These are phyloP conservation scores for Boletus mariae DNA, from an alignment of 1,284 basidiomycete species.

Conservation along the genomic window DNA sequence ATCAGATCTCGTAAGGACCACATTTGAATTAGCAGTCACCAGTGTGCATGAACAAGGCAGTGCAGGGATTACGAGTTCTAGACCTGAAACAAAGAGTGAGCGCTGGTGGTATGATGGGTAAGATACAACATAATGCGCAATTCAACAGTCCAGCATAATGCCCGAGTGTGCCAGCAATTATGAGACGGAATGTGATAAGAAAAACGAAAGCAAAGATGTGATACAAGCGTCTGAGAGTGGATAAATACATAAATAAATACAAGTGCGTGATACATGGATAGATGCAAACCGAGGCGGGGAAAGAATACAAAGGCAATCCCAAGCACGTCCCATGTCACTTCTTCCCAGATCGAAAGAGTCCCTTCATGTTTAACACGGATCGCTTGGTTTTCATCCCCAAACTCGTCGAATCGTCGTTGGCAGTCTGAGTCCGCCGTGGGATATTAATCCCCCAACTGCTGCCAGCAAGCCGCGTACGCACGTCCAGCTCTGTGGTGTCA, in stretches of 20 bases:
- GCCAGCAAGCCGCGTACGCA: background rate
- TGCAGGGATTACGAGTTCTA: no score
- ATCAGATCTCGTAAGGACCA: no score
- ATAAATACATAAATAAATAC: background rate
- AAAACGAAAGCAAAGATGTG: background rate
- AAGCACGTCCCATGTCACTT: slow-evolving; percentile 14
- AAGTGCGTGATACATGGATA: background rate
- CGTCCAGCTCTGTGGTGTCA: background rate
- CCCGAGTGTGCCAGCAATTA: no score
- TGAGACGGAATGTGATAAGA: no score
- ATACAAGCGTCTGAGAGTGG: background rate
- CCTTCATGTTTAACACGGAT: slow-evolving; percentile 27
- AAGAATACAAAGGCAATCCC: background rate
- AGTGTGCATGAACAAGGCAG: no score
- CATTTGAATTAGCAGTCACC: no score
- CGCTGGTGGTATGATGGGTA: no score
- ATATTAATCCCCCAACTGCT: slow-evolving; percentile 4
- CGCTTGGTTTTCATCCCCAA: slow-evolving; percentile 20
- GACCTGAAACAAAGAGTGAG: no score
- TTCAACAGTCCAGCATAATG: no score
- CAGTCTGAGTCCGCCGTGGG: slow-evolving; percentile 1
- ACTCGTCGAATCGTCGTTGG: slow-evolving; percentile 5
- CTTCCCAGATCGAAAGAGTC: slow-evolving; percentile 22
- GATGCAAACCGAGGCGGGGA: background rate
- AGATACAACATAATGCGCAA: no score